Evolutionary conservation across 306 rosid species (phyloP), one percentile per base, ranked within the genome.

Genomic region (Neltuma alba): DNA sequence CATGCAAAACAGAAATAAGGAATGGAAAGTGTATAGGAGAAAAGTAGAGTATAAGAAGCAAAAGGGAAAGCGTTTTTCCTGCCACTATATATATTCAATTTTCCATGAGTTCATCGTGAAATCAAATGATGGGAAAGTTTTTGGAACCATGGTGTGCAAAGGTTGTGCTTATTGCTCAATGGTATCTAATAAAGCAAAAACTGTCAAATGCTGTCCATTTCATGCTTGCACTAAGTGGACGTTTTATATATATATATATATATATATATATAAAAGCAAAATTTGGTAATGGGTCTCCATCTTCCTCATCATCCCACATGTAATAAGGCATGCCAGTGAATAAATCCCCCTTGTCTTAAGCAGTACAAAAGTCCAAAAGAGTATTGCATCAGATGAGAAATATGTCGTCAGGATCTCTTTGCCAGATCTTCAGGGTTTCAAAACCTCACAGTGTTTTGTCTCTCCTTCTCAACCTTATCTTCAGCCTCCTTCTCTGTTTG

Each of bases 291-390:
- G 75, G 78, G 83, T 78, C 80, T 63, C 77, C 41, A 68, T 82
- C 80, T 48, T 77, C 82, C 85, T 73, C 42, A 25, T 83, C 79
- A 87, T 64, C 74, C 86, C 85, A 88, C 86, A 85, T 62, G 86
- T 58, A 72, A 82, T 87, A 74, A 83, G 87, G 91, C 86, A 60
- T 80, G 79, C 30, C 40, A 20, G 81, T 33, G 64, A 45, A 72
- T 11, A 60, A 83, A 84, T 80, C 85, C 85, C 76, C 61, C 50
- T 58, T 72, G 89, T 87, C 97, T 91, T 88, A 45, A 75, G 72
- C 82, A 74, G 64, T 47, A 86, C 89, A 81, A 89, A 86, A 89
- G 86, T 86, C 88, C 86, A 86, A 83, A 66, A 2, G 15, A 33
- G 66, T 76, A 55, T 80, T 83, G 85, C 76, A 81, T 84, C 90